Evolutionary conservation across 495 filamentous ascomycete species (phyloP).

Genomic region (Umbilicaria muhlenbergii): DNA sequence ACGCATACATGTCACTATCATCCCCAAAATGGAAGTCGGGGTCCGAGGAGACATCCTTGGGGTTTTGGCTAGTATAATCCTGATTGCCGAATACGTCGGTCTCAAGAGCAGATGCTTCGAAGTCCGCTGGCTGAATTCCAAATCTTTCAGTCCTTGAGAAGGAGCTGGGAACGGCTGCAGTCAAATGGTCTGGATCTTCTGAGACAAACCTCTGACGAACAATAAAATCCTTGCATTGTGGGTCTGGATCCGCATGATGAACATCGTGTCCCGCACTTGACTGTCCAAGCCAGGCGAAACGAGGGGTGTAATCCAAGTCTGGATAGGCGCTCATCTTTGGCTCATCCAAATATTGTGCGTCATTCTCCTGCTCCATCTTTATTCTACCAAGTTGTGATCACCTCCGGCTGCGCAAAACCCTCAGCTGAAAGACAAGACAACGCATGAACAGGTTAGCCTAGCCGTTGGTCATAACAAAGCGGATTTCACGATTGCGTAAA

Average conservation of each 20-base stretch:
- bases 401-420: too few relatives aligned
- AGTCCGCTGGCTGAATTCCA: too few relatives aligned
- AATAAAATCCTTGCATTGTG: neutral
- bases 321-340: neutral
- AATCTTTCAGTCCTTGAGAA: too few relatives aligned
- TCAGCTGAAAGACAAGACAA: too few relatives aligned
- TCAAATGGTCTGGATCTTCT: neutral
- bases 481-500: too few relatives aligned
- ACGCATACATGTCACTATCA: neutral
- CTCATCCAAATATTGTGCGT: too few relatives aligned
- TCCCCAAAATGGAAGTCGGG: neutral
- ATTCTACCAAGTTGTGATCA: too few relatives aligned
- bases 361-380: too few relatives aligned
- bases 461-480: too few relatives aligned
- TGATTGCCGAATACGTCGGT: too few relatives aligned
- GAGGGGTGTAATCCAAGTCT: slow-evolving; percentile 1
- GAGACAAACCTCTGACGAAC: slow-evolving; percentile 7
- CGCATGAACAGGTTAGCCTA: too few relatives aligned
- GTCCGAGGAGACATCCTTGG: neutral
- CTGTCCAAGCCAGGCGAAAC: neutral
- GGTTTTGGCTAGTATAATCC: neutral
- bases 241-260: neutral
- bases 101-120: too few relatives aligned
- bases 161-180: neutral
- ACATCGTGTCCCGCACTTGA: neutral